Evolutionary conservation across 2,329 filamentous ascomycete genomes (phyloP).

Genomic region (Nothophaeocryptopus gaeumannii): DNA sequence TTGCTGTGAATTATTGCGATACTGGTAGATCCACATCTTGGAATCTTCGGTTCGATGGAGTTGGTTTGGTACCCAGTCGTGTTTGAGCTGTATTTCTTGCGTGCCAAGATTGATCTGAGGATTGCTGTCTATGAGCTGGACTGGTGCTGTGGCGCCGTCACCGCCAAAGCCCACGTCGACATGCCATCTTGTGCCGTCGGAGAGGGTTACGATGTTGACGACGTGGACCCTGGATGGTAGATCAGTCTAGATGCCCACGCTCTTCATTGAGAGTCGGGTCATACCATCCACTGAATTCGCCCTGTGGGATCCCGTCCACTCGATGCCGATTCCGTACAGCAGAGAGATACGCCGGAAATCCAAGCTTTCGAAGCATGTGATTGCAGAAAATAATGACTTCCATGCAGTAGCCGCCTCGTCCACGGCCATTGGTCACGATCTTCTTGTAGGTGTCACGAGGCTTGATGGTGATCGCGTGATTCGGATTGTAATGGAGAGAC

Average conservation of each 20-base stretch:
- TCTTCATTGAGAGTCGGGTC: not conserved
- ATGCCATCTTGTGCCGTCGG: slow-evolving; percentile 49
- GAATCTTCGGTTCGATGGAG: slow-evolving; percentile 28
- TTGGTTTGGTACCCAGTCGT: slow-evolving; percentile 26
- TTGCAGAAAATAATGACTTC: slow-evolving; percentile 55
- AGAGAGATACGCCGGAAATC: slow-evolving; percentile 43
- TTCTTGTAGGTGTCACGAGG: slow-evolving; percentile 52
- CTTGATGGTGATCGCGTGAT: slow-evolving; percentile 49
- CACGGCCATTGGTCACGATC: slow-evolving; percentile 40
- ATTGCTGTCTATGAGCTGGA: slow-evolving; percentile 53
- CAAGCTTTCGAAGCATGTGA: slow-evolving; percentile 50
- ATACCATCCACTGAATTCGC: slow-evolving; percentile 23
- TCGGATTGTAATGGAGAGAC: slow-evolving; percentile 51
- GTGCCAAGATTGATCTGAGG: slow-evolving; percentile 31
- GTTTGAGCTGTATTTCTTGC: slow-evolving; percentile 24
- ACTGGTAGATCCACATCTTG: slow-evolving; percentile 46
- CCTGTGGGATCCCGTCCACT: slow-evolving; percentile 23
- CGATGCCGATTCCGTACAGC: slow-evolving; percentile 33
- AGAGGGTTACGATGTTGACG: slow-evolving; percentile 45
- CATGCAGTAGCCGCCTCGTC: slow-evolving; percentile 60
- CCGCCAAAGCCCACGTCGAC: slow-evolving; percentile 65
- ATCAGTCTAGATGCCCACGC: slow-evolving; percentile 12
- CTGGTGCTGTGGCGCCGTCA: slow-evolving; percentile 57
- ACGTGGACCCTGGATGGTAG: slow-evolving; percentile 33
- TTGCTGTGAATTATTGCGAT: slow-evolving; percentile 36